These are phyloP conservation scores for Taxawa tesnikishii DNA, from an alignment of 2,329 filamentous ascomycete species.

Conservation along the genomic window DNA sequence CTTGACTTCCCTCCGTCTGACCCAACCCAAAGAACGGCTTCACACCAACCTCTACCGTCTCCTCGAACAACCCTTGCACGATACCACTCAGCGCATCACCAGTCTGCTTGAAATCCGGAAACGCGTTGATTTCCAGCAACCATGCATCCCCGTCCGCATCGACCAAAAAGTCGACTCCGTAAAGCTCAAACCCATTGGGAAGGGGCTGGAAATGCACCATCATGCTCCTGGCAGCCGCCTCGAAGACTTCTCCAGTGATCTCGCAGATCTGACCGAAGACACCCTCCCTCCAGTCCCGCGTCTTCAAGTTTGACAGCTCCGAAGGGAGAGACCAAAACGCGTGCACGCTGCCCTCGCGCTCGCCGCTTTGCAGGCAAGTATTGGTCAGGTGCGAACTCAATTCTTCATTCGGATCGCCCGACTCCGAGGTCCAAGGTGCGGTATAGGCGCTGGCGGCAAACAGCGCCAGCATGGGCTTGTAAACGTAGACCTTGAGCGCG, in stretches of 20 bases:
- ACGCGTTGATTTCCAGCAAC: slow-evolving; percentile 88
- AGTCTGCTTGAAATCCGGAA: slow-evolving; percentile 91
- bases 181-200: slow-evolving; percentile 82
- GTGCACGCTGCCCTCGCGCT: slow-evolving; percentile 53
- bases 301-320: slow-evolving; percentile 9
- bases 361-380: slow-evolving; percentile 66
- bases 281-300: slow-evolving; percentile 38
- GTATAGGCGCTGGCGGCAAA: slow-evolving; percentile 69
- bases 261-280: slow-evolving; percentile 63
- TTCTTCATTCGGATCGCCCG: slow-evolving; percentile 29
- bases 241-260: slow-evolving; percentile 67
- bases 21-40: slow-evolving; percentile 50
- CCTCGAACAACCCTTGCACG: slow-evolving; percentile 65
- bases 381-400: slow-evolving; percentile 81
- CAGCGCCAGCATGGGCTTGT: slow-evolving; percentile 81
- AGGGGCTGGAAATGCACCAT: slow-evolving; percentile 84
- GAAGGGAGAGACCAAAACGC: slow-evolving; percentile 60
- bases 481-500: slow-evolving; percentile 71
- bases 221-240: slow-evolving; percentile 75
- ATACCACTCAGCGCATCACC: slow-evolving; percentile 60
- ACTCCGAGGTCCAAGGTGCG: slow-evolving; percentile 40
- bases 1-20: slow-evolving; percentile 7
- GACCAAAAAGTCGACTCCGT: slow-evolving; percentile 82
- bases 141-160: slow-evolving; percentile 52
- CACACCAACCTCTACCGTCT: slow-evolving; percentile 56